Conservation (phyloP, 441 rosid genomes). For the Geranium incanum region DNA sequence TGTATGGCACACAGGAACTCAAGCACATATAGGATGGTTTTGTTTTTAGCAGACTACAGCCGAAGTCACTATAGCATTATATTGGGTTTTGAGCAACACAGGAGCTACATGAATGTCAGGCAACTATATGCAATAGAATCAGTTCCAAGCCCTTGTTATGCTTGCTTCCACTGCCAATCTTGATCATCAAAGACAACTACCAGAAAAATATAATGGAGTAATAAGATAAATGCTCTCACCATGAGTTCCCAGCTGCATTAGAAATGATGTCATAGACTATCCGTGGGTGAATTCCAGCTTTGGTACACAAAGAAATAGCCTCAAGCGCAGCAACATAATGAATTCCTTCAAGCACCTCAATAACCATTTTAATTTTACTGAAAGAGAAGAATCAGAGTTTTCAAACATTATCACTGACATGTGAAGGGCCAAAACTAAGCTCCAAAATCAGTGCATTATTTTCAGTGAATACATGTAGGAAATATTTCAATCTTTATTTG, state of each 20-base stretch:
- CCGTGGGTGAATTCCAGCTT: conserved; percentile 83
- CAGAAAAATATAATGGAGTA: conserved; percentile 16
- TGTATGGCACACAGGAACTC: background rate
- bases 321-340: conserved; percentile 86
- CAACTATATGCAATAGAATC: background rate
- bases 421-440: conserved; percentile 7
- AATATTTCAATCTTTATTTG: background rate
- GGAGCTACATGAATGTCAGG: conserved; percentile 1
- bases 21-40: background rate
- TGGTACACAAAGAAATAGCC: conserved; percentile 71
- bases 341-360: conserved; percentile 77
- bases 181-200: conserved; percentile 9
- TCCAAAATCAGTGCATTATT: background rate
- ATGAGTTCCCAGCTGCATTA: conserved; percentile 96
- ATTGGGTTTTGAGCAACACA: background rate
- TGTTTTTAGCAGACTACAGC: background rate
- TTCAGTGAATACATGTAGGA: background rate
- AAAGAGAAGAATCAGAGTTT: conserved; percentile 15
- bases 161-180: conserved; percentile 1
- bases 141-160: background rate
- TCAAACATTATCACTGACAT: conserved; percentile 13
- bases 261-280: conserved; percentile 86
- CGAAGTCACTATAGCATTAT: background rate
- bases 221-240: conserved; percentile 37
- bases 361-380: conserved; percentile 79